Percentiles rank a stretch among this genome's conserved stretches.
These are phyloP conservation scores for carrot (Daucus carota) DNA, from an alignment of 129 eudicot species.

Conservation along the genomic window DH1_v3.0 NC_030386.2:29688001-29688500, in stretches of 20 bases:
- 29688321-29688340: conserved; percentile 43
- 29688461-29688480: background rate
- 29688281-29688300: conserved; percentile 34
- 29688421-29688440: background rate
- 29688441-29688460: background rate
- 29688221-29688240: conserved; percentile 40
- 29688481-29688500: background rate
- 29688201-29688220: conserved; percentile 36
- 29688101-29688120: conserved; percentile 1
- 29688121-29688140: conserved; percentile 15
- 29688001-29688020: conserved; percentile 45
- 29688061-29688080: conserved; percentile 34
- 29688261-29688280: conserved; percentile 41
- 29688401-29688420: background rate
- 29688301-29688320: conserved; percentile 40
- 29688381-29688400: background rate
- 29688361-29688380: background rate
- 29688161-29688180: conserved; percentile 41
- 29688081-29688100: conserved; percentile 28
- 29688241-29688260: conserved; percentile 42
- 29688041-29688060: conserved; percentile 59
- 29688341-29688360: conserved; percentile 43
- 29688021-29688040: conserved; percentile 57
- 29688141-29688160: conserved; percentile 54
- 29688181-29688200: conserved; percentile 38